Percentiles rank a stretch among this genome's conserved stretches.
phyloP scores from a whole-genome alignment of 306 rosid species.

The Adenanthera pavonina region DNA sequence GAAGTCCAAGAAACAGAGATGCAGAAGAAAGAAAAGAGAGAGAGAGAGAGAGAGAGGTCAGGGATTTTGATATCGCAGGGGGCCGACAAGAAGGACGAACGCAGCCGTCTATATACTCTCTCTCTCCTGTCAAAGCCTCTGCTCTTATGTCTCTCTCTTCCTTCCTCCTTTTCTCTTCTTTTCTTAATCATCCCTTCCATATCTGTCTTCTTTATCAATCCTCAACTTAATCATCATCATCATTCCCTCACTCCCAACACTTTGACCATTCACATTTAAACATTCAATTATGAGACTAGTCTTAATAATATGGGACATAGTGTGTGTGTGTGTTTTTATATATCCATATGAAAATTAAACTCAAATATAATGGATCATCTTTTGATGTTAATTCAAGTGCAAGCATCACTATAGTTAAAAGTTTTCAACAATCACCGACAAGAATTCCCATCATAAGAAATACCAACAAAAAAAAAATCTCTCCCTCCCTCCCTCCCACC shows the following conservation, averaged over 20 bases:
- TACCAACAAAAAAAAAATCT: background rate
- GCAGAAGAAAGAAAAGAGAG: background rate
- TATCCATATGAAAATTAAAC: no score
- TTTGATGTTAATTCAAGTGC: no score
- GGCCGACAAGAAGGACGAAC: conserved; percentile 74
- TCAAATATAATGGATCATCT: no score
- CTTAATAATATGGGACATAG: no score
- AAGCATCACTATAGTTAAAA: background rate
- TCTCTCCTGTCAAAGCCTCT: conserved; percentile 63
- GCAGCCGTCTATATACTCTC: conserved; percentile 60
- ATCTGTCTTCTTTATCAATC: background rate
- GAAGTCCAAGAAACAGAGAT: background rate
- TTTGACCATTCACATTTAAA: no score
- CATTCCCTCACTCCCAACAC: background rate
- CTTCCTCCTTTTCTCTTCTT: background rate
- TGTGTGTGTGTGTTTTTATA: no score
- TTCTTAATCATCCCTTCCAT: background rate
- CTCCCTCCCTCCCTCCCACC: background rate
- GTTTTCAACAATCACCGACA: background rate
- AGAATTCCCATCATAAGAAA: background rate
- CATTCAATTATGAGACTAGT: no score
- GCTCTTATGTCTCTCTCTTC: conserved; percentile 43
- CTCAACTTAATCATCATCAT: background rate
- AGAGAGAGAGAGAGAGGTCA: background rate
- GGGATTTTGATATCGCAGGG: conserved; percentile 37